These are phyloP conservation scores for Taphrina communis DNA, from an alignment of 1,139 yeast species.

Conservation along the genomic window DNA sequence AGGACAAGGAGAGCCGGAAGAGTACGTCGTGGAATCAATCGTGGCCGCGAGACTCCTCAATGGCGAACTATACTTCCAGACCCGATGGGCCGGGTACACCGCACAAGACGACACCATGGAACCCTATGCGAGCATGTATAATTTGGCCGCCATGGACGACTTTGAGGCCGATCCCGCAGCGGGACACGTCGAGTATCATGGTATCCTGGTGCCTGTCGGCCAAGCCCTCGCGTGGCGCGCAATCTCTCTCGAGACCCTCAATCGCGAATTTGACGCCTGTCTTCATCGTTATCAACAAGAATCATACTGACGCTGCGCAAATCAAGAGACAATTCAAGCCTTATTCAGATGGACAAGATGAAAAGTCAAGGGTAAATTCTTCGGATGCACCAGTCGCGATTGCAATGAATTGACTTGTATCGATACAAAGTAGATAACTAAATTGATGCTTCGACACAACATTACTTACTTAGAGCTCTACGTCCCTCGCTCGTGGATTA, in stretches of 20 bases:
- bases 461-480: slow-evolving; percentile 59
- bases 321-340: too few species aligned
- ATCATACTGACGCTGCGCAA: too few species aligned
- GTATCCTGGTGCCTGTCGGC: not conserved
- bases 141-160: slow-evolving; percentile 10
- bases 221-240: slow-evolving; percentile 6
- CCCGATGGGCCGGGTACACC: slow-evolving; percentile 14
- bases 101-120: slow-evolving; percentile 10
- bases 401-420: not conserved
- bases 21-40: slow-evolving; percentile 9
- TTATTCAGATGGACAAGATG: not conserved
- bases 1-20: not conserved
- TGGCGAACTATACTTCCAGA: slow-evolving; percentile 6
- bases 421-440: too few species aligned
- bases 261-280: not conserved
- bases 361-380: not conserved
- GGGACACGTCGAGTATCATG: slow-evolving; percentile 1
- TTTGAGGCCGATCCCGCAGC: not conserved
- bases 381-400: not conserved
- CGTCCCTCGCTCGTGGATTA: slow-evolving; percentile 76
- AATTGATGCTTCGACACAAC: too few species aligned
- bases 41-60: not conserved
- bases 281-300: too few species aligned
- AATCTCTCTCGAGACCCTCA: not conserved
- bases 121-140: not conserved